Evolutionary conservation across 2,329 filamentous ascomycete species (phyloP).

Genomic region (Acrocalymma vagum): DNA sequence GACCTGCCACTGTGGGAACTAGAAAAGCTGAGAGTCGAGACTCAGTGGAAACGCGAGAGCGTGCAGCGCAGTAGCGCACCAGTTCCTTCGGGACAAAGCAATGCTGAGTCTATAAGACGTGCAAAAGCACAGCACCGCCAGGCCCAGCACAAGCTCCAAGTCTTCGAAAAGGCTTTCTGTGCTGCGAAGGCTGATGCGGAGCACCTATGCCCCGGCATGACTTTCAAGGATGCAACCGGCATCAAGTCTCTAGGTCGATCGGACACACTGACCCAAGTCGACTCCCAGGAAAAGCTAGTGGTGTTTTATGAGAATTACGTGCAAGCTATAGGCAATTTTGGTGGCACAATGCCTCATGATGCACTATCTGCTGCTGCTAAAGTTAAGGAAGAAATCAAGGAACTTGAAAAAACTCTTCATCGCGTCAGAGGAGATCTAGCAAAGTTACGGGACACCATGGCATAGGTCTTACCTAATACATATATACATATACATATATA

Average conservation of each 20-base stretch:
- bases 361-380: background rate
- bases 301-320: background rate
- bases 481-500: too few species aligned
- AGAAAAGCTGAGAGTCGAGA: conserved; percentile 4
- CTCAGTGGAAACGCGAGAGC: background rate
- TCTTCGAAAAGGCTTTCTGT: background rate
- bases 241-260: conserved; percentile 3
- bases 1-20: conserved; percentile 11
- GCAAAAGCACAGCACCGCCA: too few species aligned
- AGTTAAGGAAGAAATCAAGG: background rate
- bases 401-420: background rate
- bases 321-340: background rate
- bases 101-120: too few species aligned
- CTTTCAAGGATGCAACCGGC: conserved; percentile 3
- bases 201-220: conserved; percentile 3
- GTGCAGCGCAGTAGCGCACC: too few species aligned
- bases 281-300: background rate
- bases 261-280: conserved; percentile 3
- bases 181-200: conserved; percentile 4
- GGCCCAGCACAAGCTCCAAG: background rate
- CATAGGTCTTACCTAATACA: too few species aligned
- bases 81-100: too few species aligned
- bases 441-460: too few species aligned
- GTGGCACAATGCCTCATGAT: conserved; percentile 1
- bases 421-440: background rate